Conservation (phyloP, 176 grass and related monocot genomes). For the Stipa capillata region DNA sequence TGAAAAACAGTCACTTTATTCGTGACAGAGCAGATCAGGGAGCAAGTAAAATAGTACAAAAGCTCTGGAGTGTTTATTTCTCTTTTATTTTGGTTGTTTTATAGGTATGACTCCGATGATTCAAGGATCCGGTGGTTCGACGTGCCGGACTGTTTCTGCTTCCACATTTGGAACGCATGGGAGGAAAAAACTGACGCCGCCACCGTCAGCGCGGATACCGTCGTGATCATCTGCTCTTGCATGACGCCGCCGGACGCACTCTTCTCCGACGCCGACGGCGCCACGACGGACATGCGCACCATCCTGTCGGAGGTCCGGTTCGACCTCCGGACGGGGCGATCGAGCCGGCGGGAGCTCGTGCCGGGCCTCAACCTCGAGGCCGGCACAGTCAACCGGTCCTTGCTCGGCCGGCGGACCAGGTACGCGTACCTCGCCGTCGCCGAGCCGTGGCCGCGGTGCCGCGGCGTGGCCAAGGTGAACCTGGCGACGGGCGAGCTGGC, state of each 20-base stretch:
- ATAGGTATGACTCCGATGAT: conserved; percentile 8
- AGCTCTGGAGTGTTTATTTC: too few relatives aligned
- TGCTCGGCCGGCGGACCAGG: conserved; percentile 25
- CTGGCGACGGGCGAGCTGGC: conserved; percentile 21
- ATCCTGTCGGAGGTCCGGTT: neutral
- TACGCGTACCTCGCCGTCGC: conserved; percentile 40
- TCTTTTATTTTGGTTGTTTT: neutral
- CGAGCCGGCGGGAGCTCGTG: neutral
- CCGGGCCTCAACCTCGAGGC: conserved; percentile 31
- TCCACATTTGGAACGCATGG: conserved; percentile 48
- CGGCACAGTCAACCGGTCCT: conserved; percentile 44
- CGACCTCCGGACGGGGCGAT: neutral
- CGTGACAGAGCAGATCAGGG: too few relatives aligned
- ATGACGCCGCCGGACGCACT: conserved; percentile 46
- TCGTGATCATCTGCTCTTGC: neutral
- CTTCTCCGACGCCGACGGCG: neutral
- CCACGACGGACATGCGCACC: conserved; percentile 10
- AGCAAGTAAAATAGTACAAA: too few relatives aligned
- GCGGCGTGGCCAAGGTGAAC: conserved; percentile 39
- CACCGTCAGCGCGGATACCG: neutral
- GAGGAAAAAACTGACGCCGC: neutral
- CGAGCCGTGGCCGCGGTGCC: conserved; percentile 21
- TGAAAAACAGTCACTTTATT: too few relatives aligned
- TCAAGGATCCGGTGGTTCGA: conserved; percentile 47
- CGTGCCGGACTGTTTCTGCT: conserved; percentile 58